Base-by-base conservation (phyloP, 192 early-diverging fungal species). In the Funneliformis geosporum region DNA sequence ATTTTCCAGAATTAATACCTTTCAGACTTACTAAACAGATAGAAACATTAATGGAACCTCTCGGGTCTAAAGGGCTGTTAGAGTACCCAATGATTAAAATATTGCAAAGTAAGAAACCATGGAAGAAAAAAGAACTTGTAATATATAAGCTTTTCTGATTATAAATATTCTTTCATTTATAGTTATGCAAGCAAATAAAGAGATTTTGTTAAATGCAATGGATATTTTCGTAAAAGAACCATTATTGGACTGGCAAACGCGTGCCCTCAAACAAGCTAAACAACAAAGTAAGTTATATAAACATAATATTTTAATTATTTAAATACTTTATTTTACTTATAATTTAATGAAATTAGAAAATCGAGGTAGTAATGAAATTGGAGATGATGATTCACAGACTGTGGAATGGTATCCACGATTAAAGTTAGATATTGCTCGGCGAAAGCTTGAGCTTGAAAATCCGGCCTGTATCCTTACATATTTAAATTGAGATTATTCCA, bases 171-270 rank as follows among this genome's bases (percentile, higher is more conserved):
- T 23, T 40, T 43, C 18, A 69, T 69, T 69, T 42, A n/a, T 14
- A 76, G 93, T 89, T 0, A 79, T 95, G 38, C 88, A 88, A 66
- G 81, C 84, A 14, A 84, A 86, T 33, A 90, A 89, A 71, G 90
- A 93, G 8, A 83, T 89, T 2, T 81, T 95, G 10, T 33, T 94
- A 73, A 95, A 94, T 73, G 90, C 89, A 0, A 89, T 95, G 86
- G 89, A 94, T 80, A 89, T 95, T 21, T 95, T 95, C 82, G 87
- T 93, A 42, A 93, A 95, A 75, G 94, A 95, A 66, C 94, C 94
- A 2, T 79, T 94, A n/a, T 81, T 94, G 72, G 93, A 95, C 70
- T 95, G 94, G 94, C 84, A 91, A 39, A 94, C 91, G 70, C 85
- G 84, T 79, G 94, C 94, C 4, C 78, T 85, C 12, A 87, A 85